Base-by-base conservation (phyloP, 805 yeast genomes). In the Maudiozyma turicensis region DNA sequence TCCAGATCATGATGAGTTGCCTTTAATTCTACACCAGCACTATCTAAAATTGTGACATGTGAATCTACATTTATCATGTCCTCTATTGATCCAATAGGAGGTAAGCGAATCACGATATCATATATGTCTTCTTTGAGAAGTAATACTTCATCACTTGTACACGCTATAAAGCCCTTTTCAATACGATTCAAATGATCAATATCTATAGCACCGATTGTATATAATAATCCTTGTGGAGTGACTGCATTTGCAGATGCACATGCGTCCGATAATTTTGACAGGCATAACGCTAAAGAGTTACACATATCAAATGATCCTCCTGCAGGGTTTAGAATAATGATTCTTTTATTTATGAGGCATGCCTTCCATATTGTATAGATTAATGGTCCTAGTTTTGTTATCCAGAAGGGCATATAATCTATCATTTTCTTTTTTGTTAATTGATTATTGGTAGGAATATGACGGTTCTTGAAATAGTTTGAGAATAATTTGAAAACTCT, bases 361-460 rank as follows among this genome's bases (percentile, higher is more conserved):
- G 63, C 50, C 48, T 62, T 63, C 71, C 71, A 66, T 13, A 67
- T 42, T 6, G 68, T 60, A 40, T 63, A 60, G 5, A 66, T 51
- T 15, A 64, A 54, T 9, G 70, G 67, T 2, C 69, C 71, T n/a
- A 67, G 44, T 33, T 48, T 51, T 37, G 56, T 52, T 6, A 58
- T 43, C 66, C 66, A 63, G 43, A 30, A 46, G 6, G 60, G 59
- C 15, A 57, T 48, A 38, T 54, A 45, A 2, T 44, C 46, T 3
- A 28, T 43, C 49, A 32, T 40, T 32, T 14, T 40, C 15, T 29
- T 37, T 14, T 40, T 46, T 33, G n/a, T 33, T 31, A 20, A 4
- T 7, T 26, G 29, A 15, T 11, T 35, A 32, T 40, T 41, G 5
- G 26, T 6, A 15, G 35, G 26, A 11, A 8, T 38, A 30, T 43